Evolutionary conservation across 768 basidiomycete species (phyloP).

Genomic region (Leucocoprinus birnbaumii): DNA sequence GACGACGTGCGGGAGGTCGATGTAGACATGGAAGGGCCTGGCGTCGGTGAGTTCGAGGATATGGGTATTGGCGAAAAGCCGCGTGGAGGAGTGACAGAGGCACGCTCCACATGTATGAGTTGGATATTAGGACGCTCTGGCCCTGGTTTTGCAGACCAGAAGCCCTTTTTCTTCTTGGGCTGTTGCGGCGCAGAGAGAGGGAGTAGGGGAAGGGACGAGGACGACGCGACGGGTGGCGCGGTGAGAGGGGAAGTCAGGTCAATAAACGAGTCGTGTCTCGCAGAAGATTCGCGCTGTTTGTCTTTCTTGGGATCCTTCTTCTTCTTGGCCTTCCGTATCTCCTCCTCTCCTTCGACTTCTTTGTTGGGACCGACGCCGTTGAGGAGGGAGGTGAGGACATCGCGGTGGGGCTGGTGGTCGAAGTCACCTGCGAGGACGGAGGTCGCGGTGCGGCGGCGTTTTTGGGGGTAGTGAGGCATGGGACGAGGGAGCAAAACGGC

Average conservation of each 20-base stretch:
- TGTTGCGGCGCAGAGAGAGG: conserved; percentile 16
- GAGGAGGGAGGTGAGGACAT: conserved; percentile 76
- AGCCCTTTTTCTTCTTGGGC: conserved; percentile 37
- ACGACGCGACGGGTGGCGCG: conserved; percentile 8
- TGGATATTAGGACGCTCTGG: conserved; percentile 69
- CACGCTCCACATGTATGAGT: conserved; percentile 65
- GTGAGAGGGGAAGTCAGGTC: background rate
- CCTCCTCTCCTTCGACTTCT: conserved; percentile 59
- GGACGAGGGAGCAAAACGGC: conserved; percentile 32
- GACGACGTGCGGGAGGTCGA: conserved; percentile 76
- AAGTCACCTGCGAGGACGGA: conserved; percentile 73
- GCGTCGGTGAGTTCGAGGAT: conserved; percentile 68
- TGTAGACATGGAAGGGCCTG: conserved; percentile 72
- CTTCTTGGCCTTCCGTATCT: conserved; percentile 51
- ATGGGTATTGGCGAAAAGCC: conserved; percentile 36
- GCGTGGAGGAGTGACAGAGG: conserved; percentile 75
- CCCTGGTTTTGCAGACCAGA: conserved; percentile 48
- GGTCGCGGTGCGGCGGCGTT: conserved; percentile 66
- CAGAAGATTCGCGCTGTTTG: background rate
- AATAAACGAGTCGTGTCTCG: background rate
- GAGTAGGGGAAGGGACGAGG: background rate
- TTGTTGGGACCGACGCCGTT: conserved; percentile 73
- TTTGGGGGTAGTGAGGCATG: conserved; percentile 29
- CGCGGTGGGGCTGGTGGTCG: conserved; percentile 63
- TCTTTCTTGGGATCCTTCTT: conserved; percentile 48